These are phyloP conservation scores for Phanerodontia chrysosporium DNA, from an alignment of 768 basidiomycete species.

Conservation along the genomic window DNA sequence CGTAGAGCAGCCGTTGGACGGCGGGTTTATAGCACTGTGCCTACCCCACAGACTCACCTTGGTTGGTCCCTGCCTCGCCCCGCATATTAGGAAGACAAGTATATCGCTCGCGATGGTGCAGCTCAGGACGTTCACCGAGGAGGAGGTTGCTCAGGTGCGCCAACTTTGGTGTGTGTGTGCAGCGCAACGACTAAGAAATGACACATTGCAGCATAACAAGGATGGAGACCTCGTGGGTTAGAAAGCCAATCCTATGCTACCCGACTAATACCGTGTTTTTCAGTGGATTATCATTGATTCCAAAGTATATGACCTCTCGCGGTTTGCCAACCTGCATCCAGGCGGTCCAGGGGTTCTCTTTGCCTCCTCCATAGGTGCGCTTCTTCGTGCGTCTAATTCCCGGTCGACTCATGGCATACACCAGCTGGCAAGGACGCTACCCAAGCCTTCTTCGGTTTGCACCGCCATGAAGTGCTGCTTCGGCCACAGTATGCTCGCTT, in stretches of 20 bases:
- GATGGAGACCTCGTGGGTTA: conserved; percentile 73
- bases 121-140: conserved; percentile 16
- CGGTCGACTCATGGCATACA: background rate
- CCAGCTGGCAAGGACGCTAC: conserved; percentile 74
- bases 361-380: conserved; percentile 58
- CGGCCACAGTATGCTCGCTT: conserved; percentile 70
- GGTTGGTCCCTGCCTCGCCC: background rate
- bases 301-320: conserved; percentile 77
- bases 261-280: background rate
- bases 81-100: background rate
- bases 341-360: conserved; percentile 74
- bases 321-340: conserved; percentile 84
- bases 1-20: background rate
- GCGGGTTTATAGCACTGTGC: background rate
- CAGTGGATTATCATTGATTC: conserved; percentile 83
- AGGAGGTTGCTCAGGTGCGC: conserved; percentile 22
- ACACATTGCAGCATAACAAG: conserved; percentile 78
- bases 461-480: conserved; percentile 75
- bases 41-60: background rate
- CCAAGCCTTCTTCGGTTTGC: conserved; percentile 78
- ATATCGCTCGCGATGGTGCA: background rate
- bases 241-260: too few relatives aligned
- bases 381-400: background rate
- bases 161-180: background rate
- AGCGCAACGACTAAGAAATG: background rate